A percentile compares a stretch with the other conserved stretches of the same genome.
Conservation (phyloP, 2,329 filamentous ascomycete genomes). For the Xylaria arbuscula region DNA sequence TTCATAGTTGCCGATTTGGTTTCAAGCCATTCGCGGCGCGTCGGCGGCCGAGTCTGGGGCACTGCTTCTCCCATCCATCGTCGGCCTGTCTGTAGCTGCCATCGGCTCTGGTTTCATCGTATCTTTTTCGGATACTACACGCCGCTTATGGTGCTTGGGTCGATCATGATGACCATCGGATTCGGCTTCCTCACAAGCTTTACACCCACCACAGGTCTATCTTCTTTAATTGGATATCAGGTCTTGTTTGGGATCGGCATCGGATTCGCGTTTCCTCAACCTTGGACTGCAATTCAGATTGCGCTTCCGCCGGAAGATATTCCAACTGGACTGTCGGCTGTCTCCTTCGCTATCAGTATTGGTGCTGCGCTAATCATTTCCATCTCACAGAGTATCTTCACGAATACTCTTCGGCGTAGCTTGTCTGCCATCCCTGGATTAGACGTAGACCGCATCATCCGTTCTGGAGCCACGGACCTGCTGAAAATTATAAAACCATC, state of each 20-base stretch:
- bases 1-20: conserved; percentile 35
- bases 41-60: conserved; percentile 26
- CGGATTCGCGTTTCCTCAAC: conserved; percentile 28
- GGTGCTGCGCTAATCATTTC: conserved; percentile 27
- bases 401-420: conserved; percentile 21
- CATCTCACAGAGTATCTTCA: conserved; percentile 34
- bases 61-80: conserved; percentile 31
- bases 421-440: conserved; percentile 15
- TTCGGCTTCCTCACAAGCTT: conserved; percentile 32
- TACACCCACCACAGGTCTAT: conserved; percentile 2
- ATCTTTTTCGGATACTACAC: conserved; percentile 30
- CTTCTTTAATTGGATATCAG: conserved; percentile 31
- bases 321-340: conserved; percentile 17
- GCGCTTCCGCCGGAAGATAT: conserved; percentile 25
- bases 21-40: conserved; percentile 33
- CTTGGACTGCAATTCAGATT: conserved; percentile 28
- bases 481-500: conserved; percentile 6
- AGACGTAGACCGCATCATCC: conserved; percentile 20
- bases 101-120: conserved; percentile 30
- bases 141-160: conserved; percentile 28
- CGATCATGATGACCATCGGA: conserved; percentile 28
- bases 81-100: conserved; percentile 24
- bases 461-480: conserved; percentile 25
- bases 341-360: conserved; percentile 33
- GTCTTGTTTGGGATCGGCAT: conserved; percentile 28